Conservation (phyloP, 1,139 yeast species). For the Ogataea hybrid region DNA sequence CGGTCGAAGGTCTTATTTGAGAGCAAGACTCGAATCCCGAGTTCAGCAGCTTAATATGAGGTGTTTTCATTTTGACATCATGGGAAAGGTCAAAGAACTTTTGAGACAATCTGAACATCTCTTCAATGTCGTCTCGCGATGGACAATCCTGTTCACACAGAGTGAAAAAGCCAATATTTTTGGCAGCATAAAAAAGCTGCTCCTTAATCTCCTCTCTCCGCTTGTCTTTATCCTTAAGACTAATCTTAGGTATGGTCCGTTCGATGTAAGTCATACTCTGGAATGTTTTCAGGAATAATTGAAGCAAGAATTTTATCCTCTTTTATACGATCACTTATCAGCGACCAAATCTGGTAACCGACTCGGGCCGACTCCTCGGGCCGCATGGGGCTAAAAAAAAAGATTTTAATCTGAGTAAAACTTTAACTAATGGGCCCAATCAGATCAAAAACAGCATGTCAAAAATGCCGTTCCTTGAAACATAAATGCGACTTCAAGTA, state of each 20-base stretch:
- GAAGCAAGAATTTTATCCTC: too few relatives aligned
- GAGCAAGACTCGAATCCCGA: conserved; percentile 33
- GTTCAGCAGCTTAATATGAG: conserved; percentile 30
- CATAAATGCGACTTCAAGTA: conserved; percentile 25
- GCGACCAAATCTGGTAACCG: not conserved
- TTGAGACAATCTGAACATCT: conserved; percentile 24
- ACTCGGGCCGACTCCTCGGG: conserved; percentile 8
- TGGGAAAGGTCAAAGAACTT: conserved; percentile 26
- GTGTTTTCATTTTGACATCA: conserved; percentile 28
- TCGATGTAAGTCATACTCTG: conserved; percentile 7
- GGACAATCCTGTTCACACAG: conserved; percentile 32
- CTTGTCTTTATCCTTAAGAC: conserved; percentile 23
- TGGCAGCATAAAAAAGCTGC: conserved; percentile 30
- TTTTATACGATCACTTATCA: not conserved
- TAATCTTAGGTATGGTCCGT: conserved; percentile 28
- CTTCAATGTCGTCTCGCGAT: conserved; percentile 27
- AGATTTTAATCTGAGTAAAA: not conserved
- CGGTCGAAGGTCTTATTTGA: conserved; percentile 35
- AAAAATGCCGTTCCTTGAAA: conserved; percentile 25
- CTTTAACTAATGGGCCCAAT: not conserved
- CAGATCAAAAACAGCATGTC: conserved; percentile 18
- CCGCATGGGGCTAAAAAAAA: not conserved
- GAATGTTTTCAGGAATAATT: not conserved
- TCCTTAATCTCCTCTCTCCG: conserved; percentile 29
- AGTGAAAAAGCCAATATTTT: conserved; percentile 30